Evolutionary conservation across 805 yeast genomes (phyloP).

Genomic region (Hemisphaericaspora nanyangensis): DNA sequence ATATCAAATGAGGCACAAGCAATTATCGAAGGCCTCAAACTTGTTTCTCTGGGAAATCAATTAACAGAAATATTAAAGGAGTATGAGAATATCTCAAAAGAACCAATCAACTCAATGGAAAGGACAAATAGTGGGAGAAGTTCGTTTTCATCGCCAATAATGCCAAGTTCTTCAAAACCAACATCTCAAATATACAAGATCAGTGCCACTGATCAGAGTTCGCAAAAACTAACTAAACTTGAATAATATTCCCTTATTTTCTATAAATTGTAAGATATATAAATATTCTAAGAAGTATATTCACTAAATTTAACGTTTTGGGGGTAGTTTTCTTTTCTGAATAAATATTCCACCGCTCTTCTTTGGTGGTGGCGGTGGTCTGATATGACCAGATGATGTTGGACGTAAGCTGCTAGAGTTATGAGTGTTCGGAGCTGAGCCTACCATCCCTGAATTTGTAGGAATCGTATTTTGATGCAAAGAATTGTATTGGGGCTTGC

Average conservation of each 20-base stretch:
- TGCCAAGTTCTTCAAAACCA: conserved; percentile 4
- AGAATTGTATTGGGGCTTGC: neutral
- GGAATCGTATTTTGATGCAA: too few species aligned
- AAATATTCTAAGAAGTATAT: too few species aligned
- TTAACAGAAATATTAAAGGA: neutral
- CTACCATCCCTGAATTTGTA: too few species aligned
- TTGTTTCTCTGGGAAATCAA: conserved; percentile 1
- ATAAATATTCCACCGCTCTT: neutral
- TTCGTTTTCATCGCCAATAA: neutral
- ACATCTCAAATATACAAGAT: conserved; percentile 1
- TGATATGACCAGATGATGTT: neutral
- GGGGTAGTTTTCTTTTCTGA: neutral
- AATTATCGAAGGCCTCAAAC: conserved; percentile 3
- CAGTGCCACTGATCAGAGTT: conserved; percentile 1
- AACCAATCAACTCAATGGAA: neutral
- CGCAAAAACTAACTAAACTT: neutral
- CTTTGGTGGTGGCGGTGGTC: neutral
- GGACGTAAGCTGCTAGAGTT: too few species aligned
- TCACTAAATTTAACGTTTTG: neutral
- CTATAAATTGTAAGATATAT: too few species aligned
- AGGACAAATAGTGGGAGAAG: neutral
- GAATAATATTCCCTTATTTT: too few species aligned
- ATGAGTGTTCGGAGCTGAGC: too few species aligned
- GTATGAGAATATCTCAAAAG: neutral
- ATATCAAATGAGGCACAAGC: conserved; percentile 4